A percentile compares a stretch with the other conserved stretches of the same genome.
These are phyloP conservation scores for Apiospora saccharicola DNA, from an alignment of 2,329 filamentous ascomycete genomes.

Conservation along the genomic window DNA sequence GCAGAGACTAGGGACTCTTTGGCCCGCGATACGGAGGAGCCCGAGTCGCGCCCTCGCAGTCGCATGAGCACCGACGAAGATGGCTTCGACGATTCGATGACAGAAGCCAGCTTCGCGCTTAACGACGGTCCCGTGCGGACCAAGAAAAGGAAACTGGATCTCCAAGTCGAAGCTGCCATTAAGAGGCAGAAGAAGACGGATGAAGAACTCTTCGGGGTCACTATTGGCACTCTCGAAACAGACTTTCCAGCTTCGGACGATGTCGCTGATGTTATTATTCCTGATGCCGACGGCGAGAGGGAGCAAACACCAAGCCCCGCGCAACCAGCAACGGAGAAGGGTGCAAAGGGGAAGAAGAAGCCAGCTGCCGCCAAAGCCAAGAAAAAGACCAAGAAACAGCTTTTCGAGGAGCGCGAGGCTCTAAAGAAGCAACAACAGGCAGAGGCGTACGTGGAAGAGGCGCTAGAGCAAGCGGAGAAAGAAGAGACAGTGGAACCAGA, in stretches of 20 bases:
- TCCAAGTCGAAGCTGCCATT: constrained; percentile 72
- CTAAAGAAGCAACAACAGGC: constrained; percentile 72
- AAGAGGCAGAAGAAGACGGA: constrained; percentile 84
- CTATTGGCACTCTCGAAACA: constrained; percentile 60
- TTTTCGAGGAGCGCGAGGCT: constrained; percentile 46
- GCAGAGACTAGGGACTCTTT: constrained; percentile 64
- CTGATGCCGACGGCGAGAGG: constrained; percentile 56
- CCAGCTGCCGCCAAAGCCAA: constrained; percentile 55
- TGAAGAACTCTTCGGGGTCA: constrained; percentile 77
- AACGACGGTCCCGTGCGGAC: constrained; percentile 59
- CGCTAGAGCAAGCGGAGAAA: constrained; percentile 46
- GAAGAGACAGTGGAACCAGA: constrained; percentile 43
- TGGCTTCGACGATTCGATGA: constrained; percentile 68
- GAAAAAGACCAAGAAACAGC: constrained; percentile 64
- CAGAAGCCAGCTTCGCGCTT: constrained; percentile 74
- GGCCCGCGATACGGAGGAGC: constrained; percentile 82
- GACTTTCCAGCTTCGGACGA: constrained; percentile 56
- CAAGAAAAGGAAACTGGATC: constrained; percentile 78
- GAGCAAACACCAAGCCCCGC: constrained; percentile 54
- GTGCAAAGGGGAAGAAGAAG: constrained; percentile 63
- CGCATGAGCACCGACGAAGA: constrained; percentile 72
- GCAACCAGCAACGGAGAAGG: constrained; percentile 53
- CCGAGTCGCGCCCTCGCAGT: constrained; percentile 75
- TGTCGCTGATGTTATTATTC: constrained; percentile 58
- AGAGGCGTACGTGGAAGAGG: constrained; percentile 55